Conservation (phyloP, 495 filamentous ascomycete species). For the Articulospora tetracladia region DNA sequence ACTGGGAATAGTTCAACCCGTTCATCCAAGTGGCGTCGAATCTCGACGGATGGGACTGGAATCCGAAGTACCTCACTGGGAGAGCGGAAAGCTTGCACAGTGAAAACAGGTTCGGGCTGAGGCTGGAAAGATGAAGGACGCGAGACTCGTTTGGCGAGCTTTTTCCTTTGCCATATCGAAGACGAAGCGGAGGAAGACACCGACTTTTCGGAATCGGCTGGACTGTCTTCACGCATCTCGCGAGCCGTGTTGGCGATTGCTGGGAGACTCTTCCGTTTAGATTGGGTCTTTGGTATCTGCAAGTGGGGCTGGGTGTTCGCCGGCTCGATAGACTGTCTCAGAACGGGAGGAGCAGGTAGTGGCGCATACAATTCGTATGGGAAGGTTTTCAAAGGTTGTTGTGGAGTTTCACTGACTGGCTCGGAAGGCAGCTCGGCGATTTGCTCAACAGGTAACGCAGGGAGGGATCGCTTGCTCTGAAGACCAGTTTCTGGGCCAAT, state of each 20-base stretch:
- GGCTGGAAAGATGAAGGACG: not conserved
- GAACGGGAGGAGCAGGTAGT: not conserved
- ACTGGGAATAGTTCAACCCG: conserved; percentile 16
- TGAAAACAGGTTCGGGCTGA: not conserved
- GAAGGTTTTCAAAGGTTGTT: not conserved
- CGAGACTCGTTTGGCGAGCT: not conserved
- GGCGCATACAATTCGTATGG: not conserved
- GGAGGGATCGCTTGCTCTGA: not conserved
- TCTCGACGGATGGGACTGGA: conserved; percentile 12
- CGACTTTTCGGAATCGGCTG: not conserved
- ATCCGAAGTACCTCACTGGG: conserved; percentile 4
- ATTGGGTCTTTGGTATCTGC: not conserved
- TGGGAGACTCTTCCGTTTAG: conserved; percentile 5
- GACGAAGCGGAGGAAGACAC: not conserved
- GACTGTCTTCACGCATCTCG: conserved; percentile 2
- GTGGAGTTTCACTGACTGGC: not conserved
- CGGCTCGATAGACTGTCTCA: not conserved
- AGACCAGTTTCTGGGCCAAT: not conserved
- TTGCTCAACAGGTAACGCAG: not conserved
- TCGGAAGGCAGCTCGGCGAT: not conserved
- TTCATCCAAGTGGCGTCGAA: conserved; percentile 6
- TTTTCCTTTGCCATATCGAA: conserved; percentile 2
- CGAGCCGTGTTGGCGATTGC: not conserved
- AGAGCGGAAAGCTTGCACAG: conserved; percentile 12
- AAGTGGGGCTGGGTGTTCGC: not conserved